Evolutionary conservation across 768 basidiomycete species (phyloP), one percentile per base, ranked within the genome.

Genomic region (Terana coerulea): DNA sequence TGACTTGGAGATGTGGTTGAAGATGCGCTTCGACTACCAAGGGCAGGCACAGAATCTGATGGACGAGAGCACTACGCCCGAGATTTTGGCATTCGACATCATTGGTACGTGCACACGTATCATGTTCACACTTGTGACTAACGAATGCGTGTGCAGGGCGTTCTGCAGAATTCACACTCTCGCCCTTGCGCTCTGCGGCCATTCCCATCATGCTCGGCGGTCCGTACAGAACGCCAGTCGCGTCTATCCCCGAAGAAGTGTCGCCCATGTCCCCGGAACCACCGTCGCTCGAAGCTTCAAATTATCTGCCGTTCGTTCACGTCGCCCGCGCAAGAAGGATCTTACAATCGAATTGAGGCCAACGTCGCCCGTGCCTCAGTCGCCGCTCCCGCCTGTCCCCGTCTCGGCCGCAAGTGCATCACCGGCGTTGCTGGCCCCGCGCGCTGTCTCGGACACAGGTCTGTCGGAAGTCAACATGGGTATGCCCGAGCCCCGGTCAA

Each of bases 1-100:
- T 17, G 58, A 61, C 28, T 57, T 71, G 24, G 58, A 64, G 14
- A 8, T 12, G 8, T 42, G 62, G 62, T 21, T 52, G 25, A 28
- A 46, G 21, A 29, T 25, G n/a, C 45, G 52, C 15, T 53, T 41
- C 40, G 26, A 53, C 39, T 46, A 48, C 29, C 14, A 24, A 22
- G 24, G 42, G 22, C 31, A 24, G n/a, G 19, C 47, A 19, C 19
- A 3, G n/a, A 30, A 19, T 11, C 37, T 53, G 28, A 14, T 53
- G 39, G 40, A 53, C 29, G 30, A 41, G 14, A 30, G 15, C 30
- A 19, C 40, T 19, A 53, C 52, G 17, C 25, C 52, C 2, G 52
- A 53, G 34, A 17, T 28, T 8, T 28, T 53, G 4, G 52, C 52
- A 3, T 17, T 19, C 14, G 39, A 47, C 31, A 48, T 53, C 30